Evolutionary conservation across 2,329 filamentous ascomycete genomes (phyloP).

Genomic region (Sporothrix inflata): DNA sequence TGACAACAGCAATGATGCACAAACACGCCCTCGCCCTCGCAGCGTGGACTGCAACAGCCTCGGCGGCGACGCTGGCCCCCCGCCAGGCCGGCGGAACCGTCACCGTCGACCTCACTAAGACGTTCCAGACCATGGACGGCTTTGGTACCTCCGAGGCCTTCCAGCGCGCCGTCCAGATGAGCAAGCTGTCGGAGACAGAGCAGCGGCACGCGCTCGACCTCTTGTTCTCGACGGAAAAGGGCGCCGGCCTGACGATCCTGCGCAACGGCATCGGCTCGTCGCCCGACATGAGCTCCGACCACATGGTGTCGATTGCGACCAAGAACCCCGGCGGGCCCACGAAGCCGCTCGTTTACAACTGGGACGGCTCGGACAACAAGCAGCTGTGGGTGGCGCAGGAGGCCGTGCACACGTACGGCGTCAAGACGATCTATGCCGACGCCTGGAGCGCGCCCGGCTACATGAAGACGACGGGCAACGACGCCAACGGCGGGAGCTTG

Average conservation of each 20-base stretch:
- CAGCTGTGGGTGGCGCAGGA: conserved; percentile 54
- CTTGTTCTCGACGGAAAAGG: conserved; percentile 43
- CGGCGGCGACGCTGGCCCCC: not conserved
- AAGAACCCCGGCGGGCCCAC: conserved; percentile 43
- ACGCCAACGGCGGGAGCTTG: conserved; percentile 44
- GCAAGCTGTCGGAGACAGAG: conserved; percentile 32
- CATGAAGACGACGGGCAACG: conserved; percentile 48
- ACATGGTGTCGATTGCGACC: conserved; percentile 44
- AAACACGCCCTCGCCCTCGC: not conserved
- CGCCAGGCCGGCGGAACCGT: conserved; percentile 35
- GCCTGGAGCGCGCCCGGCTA: conserved; percentile 48
- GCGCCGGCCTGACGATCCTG: conserved; percentile 48
- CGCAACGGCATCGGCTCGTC: conserved; percentile 46
- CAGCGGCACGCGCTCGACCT: conserved; percentile 40
- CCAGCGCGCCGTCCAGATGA: conserved; percentile 43
- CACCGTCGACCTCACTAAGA: conserved; percentile 44
- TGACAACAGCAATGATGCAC: not conserved
- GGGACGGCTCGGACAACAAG: conserved; percentile 49
- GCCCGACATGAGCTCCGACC: conserved; percentile 34
- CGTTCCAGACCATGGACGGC: conserved; percentile 50
- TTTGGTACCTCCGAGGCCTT: conserved; percentile 50
- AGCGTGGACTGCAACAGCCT: not conserved
- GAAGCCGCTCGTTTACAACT: conserved; percentile 44
- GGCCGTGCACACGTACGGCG: conserved; percentile 44
- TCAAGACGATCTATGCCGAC: conserved; percentile 43